These are phyloP conservation scores for Scleroderma citrinum DNA, from an alignment of 768 basidiomycete species.

Conservation along the genomic window DNA sequence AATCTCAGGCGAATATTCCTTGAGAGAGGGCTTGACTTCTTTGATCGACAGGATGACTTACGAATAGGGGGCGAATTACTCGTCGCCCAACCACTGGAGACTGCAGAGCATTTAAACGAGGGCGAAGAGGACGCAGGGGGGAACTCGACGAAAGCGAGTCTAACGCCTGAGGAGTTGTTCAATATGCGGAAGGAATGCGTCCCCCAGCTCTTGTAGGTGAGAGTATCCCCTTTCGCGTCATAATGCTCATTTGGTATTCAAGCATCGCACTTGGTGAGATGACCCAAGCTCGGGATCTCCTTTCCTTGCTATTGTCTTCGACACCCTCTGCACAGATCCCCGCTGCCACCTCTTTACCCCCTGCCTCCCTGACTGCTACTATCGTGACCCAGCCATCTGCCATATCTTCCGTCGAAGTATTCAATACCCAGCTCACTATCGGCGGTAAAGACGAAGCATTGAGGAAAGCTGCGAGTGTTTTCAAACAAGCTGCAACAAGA, in stretches of 20 bases:
- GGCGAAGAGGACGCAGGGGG: slow-evolving; percentile 25
- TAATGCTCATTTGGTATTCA: slow-evolving; percentile 12
- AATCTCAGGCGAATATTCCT: slow-evolving; percentile 63
- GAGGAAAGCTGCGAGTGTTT: slow-evolving; percentile 64
- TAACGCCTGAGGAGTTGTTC: slow-evolving; percentile 68
- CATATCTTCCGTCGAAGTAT: slow-evolving; percentile 61
- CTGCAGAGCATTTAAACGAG: slow-evolving; percentile 19
- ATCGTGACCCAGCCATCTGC: slow-evolving; percentile 60
- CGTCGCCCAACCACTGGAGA: slow-evolving; percentile 23
- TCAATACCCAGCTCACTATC: slow-evolving; percentile 64
- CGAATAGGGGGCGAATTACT: slow-evolving; percentile 12
- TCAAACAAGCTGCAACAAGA: slow-evolving; percentile 62
- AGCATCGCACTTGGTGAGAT: slow-evolving; percentile 79
- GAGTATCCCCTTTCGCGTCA: neutral
- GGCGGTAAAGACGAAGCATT: slow-evolving; percentile 80
- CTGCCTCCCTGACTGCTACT: slow-evolving; percentile 49
- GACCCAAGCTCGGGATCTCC: slow-evolving; percentile 66
- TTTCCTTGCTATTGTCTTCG: slow-evolving; percentile 51
- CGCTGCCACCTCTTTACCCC: slow-evolving; percentile 23
- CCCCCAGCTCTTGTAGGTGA: slow-evolving; percentile 66
- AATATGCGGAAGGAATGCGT: slow-evolving; percentile 70
- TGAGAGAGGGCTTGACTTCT: slow-evolving; percentile 74
- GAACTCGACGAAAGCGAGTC: slow-evolving; percentile 33
- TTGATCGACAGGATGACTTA: slow-evolving; percentile 43
- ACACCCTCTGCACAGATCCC: slow-evolving; percentile 30